Evolutionary conservation across 2,329 filamentous ascomycete genomes (phyloP).

Genomic region (Myriosclerotinia scirpicola): DNA sequence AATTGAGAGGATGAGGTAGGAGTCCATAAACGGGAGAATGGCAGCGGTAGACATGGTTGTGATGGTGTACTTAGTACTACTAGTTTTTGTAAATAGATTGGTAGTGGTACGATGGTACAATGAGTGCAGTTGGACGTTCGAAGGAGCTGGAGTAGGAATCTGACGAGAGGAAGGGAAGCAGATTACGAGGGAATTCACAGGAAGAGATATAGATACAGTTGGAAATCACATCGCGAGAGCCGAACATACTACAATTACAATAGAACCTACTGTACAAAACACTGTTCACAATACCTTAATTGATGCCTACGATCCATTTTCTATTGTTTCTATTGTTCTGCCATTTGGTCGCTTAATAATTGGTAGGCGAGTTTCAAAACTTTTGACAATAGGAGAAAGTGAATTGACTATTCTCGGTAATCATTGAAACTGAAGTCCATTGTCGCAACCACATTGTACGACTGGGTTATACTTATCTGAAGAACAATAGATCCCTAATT

Average conservation of each 20-base stretch:
- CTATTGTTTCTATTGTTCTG: neutral
- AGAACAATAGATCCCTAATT: neutral
- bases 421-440: neutral
- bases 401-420: neutral
- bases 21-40: neutral
- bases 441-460: too few relatives aligned
- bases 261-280: neutral
- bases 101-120: neutral
- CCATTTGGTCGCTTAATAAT: neutral
- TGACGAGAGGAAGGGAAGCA: neutral
- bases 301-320: neutral
- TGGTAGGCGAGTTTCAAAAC: neutral
- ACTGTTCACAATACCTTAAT: neutral
- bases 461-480: neutral
- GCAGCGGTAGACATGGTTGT: neutral
- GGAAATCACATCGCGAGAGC: neutral
- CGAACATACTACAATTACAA: neutral
- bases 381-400: slow-evolving; percentile 1
- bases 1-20: neutral
- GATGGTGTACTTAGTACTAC: neutral
- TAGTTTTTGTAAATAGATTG: neutral
- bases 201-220: neutral
- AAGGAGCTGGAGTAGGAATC: neutral
- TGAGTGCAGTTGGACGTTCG: neutral
- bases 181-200: neutral